Evolutionary conservation across 495 filamentous ascomycete species (phyloP).

Genomic region (Aspergillus bertholletiae): DNA sequence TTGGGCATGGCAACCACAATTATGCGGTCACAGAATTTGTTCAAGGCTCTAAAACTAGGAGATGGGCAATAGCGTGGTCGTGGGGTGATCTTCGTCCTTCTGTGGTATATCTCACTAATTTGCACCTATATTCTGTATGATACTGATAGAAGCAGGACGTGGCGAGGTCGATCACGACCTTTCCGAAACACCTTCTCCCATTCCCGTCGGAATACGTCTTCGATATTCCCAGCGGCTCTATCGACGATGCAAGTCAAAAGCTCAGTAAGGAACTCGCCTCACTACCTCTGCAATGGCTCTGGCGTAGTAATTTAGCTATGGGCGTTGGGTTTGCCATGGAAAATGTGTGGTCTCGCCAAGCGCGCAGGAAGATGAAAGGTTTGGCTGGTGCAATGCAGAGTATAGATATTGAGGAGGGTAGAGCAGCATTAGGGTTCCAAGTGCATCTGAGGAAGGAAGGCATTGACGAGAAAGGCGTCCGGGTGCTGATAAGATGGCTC

Average conservation of each 20-base stretch:
- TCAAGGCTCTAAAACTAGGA: constrained; percentile 72
- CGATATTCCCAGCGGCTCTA: constrained; percentile 21
- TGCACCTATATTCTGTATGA: background rate
- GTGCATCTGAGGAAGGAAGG: constrained; percentile 31
- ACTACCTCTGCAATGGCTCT: constrained; percentile 52
- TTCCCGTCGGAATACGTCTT: constrained; percentile 57
- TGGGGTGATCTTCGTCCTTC: constrained; percentile 66
- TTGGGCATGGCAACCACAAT: constrained; percentile 60
- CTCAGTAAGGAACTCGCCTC: constrained; percentile 38
- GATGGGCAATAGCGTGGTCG: constrained; percentile 91
- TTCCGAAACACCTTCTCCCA: constrained; percentile 59
- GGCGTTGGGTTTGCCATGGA: constrained; percentile 54
- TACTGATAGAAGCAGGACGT: constrained; percentile 36
- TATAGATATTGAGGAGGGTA: constrained; percentile 23
- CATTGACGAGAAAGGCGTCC: constrained; percentile 20
- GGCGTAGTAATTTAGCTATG: constrained; percentile 33
- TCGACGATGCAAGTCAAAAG: constrained; percentile 24
- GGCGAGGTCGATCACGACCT: constrained; percentile 51
- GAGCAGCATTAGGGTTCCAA: constrained; percentile 44
- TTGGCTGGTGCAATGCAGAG: constrained; percentile 17
- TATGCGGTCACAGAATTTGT: constrained; percentile 80
- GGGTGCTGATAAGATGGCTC: constrained; percentile 64
- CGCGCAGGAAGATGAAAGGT: constrained; percentile 50
- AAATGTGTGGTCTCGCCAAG: constrained; percentile 72
- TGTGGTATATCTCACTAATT: constrained; percentile 36